These are phyloP conservation scores for Diplocarpon mali DNA, from an alignment of 2,329 filamentous ascomycete genomes.

Conservation along the genomic window DNA sequence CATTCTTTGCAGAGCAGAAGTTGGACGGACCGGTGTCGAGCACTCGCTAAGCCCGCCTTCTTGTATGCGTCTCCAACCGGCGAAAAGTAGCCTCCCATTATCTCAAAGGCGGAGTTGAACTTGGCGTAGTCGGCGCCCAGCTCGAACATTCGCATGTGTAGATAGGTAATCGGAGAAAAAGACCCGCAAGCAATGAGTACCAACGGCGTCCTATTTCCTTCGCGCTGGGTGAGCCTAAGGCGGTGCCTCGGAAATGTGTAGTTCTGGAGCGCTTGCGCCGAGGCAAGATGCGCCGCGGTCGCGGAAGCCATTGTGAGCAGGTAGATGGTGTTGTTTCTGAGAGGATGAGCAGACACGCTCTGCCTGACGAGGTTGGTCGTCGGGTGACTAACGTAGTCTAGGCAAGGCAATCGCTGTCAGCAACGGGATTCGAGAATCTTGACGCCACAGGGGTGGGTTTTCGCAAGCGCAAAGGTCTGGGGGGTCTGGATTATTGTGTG, in stretches of 20 bases:
- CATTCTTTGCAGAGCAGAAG: background rate
- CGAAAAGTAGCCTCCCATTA: slow-evolving; percentile 75
- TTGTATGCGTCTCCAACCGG: slow-evolving; percentile 55
- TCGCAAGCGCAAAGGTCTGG: no score
- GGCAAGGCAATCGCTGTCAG: background rate
- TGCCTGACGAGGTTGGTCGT: background rate
- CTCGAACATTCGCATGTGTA: slow-evolving; percentile 79
- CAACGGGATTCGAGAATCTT: no score
- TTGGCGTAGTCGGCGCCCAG: slow-evolving; percentile 58
- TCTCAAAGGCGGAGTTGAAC: slow-evolving; percentile 67
- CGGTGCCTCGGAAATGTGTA: slow-evolving; percentile 52
- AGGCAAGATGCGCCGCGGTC: slow-evolving; percentile 8
- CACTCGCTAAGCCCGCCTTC: slow-evolving; percentile 66
- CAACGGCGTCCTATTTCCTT: slow-evolving; percentile 47
- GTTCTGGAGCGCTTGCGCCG: slow-evolving; percentile 18
- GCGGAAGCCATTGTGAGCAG: slow-evolving; percentile 8
- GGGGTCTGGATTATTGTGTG: no score
- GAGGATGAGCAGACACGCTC: background rate
- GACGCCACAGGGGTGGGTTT: no score
- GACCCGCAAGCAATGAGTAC: slow-evolving; percentile 57
- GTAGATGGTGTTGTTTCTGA: background rate
- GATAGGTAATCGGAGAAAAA: slow-evolving; percentile 65
- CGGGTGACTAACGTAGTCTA: background rate
- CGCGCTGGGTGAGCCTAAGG: slow-evolving; percentile 43
- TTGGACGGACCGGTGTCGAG: slow-evolving; percentile 47